These are phyloP conservation scores for Castanea mollissima DNA, from an alignment of 306 rosid genomes.

Conservation along the genomic window DNA sequence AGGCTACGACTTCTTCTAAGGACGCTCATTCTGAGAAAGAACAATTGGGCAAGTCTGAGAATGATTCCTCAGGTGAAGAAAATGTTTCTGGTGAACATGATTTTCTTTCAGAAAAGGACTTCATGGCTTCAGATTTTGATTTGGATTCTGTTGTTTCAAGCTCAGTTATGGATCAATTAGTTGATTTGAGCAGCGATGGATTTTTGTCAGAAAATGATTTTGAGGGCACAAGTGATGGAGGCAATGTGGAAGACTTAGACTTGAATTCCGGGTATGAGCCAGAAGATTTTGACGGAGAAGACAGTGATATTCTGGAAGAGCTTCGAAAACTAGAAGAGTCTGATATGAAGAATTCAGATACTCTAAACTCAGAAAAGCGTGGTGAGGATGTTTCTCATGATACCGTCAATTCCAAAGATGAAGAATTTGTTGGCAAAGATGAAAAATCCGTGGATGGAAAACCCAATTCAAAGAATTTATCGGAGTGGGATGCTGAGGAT, in stretches of 20 bases:
- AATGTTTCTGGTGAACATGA: neutral
- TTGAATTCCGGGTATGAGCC: constrained; percentile 50
- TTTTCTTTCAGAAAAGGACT: constrained; percentile 42
- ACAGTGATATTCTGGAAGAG: constrained; percentile 46
- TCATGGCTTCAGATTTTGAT: constrained; percentile 39
- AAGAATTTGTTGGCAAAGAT: constrained; percentile 14
- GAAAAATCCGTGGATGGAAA: constrained; percentile 16
- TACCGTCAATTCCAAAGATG: constrained; percentile 6
- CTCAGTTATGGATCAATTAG: constrained; percentile 16
- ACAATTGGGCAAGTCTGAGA: constrained; percentile 9
- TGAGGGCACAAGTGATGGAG: constrained; percentile 27
- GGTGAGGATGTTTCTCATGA: neutral
- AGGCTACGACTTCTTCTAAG: neutral
- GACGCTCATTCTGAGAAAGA: constrained; percentile 16
- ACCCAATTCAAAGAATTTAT: constrained; percentile 6
- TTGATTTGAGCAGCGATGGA: constrained; percentile 26
- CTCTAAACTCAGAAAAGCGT: neutral
- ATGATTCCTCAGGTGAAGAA: neutral
- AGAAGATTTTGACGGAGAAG: constrained; percentile 59
- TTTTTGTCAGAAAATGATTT: constrained; percentile 55
- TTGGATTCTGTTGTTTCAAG: constrained; percentile 37
- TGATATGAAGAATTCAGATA: neutral
- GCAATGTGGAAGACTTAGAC: constrained; percentile 28
- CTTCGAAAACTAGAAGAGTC: constrained; percentile 37
- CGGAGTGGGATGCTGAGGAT: constrained; percentile 45